Evolutionary conservation across 116 monocot genomes (phyloP), one percentile per base, ranked within the genome.

Genomic region (Iris pallida): DNA sequence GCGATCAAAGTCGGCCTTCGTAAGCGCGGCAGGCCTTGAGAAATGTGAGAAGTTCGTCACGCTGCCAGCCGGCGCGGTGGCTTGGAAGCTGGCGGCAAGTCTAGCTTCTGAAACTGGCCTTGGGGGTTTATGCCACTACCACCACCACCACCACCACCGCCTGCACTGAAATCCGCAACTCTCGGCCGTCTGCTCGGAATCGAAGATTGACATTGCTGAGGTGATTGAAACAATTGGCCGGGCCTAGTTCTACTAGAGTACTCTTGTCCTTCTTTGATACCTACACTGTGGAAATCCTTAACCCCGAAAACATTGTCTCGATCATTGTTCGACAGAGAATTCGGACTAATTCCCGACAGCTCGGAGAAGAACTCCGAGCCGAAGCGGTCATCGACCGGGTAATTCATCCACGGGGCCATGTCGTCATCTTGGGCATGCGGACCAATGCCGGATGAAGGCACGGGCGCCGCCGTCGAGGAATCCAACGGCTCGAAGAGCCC

Each of bases 21-120:
- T 64, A 14, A 83, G 68, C 7, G 83, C 71, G 52, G 60, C 61
- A 4, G 91, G 81, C 60, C 96, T 92, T 8, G 86, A 74, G 63
- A 96, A 96, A 73, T 85, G 88, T 10, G 90, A 80, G 65, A 94
- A 94, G 53, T 96, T 96, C 76, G 87, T 72, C 68, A 84, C 19
- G 53, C 74, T 45, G 19, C 59, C 42, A 7, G 64, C 55, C 9
- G 44, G 45, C 8, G 65, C 46, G 56, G 53, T 40, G 65, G 61
- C 56, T 75, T 79, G 2, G 70, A 42, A 57, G 57, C 13, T 12
- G 54, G 15, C 42, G 45, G 10, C 42, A 54, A 14, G 17, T 60
- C 70, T 55, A 66, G 76, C 48, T 72, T 72, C 46, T 66, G 80
- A 63, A 71, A 48, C 51, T 68, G 59, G n/a, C 20, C 56, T 20